Evolutionary conservation across 2,329 filamentous ascomycete genomes (phyloP).

Genomic region (Pseudonectria buxi): DNA sequence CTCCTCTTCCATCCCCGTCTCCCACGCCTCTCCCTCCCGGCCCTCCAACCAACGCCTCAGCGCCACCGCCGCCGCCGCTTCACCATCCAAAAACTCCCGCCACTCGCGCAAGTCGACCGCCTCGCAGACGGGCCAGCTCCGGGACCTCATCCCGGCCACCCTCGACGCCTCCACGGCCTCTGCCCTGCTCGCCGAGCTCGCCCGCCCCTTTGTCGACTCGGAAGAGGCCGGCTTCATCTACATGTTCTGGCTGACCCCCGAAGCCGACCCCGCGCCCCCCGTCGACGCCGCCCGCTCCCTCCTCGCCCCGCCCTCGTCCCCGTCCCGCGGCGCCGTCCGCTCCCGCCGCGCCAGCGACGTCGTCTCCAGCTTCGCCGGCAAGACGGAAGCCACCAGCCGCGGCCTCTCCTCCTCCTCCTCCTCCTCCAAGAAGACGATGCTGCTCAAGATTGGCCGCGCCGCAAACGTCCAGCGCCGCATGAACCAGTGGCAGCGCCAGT

Average conservation of each 20-base stretch:
- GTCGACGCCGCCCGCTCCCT: conserved; percentile 54
- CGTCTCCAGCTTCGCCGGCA: conserved; percentile 42
- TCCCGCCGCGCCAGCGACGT: conserved; percentile 49
- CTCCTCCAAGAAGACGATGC: conserved; percentile 49
- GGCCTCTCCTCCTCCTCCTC: too few species aligned
- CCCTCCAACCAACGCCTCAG: conserved; percentile 9
- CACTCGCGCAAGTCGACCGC: conserved; percentile 24
- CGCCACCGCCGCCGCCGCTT: conserved; percentile 15
- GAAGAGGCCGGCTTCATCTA: conserved; percentile 89
- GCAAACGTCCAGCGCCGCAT: conserved; percentile 84
- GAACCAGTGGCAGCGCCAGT: conserved; percentile 91
- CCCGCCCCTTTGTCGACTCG: conserved; percentile 60
- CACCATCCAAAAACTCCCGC: conserved; percentile 24
- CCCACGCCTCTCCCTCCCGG: too few species aligned
- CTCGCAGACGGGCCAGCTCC: conserved; percentile 26
- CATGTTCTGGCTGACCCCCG: conserved; percentile 91
- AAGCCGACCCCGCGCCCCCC: conserved; percentile 46
- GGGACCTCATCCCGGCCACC: conserved; percentile 57
- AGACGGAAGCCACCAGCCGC: conserved; percentile 17
- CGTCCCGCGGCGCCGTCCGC: conserved; percentile 21
- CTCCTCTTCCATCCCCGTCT: conserved; percentile 5
- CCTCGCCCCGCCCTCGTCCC: conserved; percentile 43
- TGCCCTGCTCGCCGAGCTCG: conserved; percentile 67
- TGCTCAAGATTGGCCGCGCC: conserved; percentile 61
- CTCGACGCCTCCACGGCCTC: conserved; percentile 64